A percentile compares a stretch with the other conserved stretches of the same genome.
Evolutionary conservation across 495 filamentous ascomycete genomes (phyloP).

Genomic region (Penicillium soppii): DNA sequence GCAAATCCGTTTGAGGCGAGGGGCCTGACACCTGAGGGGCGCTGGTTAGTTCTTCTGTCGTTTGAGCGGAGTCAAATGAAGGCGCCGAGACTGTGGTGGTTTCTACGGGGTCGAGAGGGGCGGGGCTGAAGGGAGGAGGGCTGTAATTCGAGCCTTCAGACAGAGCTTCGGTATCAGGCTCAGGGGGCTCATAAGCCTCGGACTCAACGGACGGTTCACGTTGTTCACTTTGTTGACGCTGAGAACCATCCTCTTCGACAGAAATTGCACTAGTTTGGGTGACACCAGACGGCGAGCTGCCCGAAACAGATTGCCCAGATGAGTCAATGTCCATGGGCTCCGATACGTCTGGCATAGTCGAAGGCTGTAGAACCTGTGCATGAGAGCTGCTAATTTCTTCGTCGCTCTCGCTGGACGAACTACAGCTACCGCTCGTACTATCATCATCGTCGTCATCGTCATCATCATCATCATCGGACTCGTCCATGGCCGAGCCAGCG

Average conservation of each 20-base stretch:
- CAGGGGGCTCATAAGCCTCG: constrained; percentile 61
- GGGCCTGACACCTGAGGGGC: constrained; percentile 27
- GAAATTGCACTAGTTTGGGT: background rate
- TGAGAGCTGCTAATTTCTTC: constrained; percentile 6
- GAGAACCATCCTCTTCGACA: constrained; percentile 9
- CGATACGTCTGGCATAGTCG: background rate
- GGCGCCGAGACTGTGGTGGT: constrained; percentile 11
- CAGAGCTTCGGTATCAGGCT: constrained; percentile 39
- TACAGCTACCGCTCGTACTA: constrained; percentile 18
- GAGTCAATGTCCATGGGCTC: constrained; percentile 1
- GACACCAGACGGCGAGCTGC: background rate
- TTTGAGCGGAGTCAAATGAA: constrained; percentile 19
- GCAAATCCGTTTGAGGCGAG: constrained; percentile 18
- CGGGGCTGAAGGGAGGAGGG: constrained; percentile 39
- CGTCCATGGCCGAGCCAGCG: constrained; percentile 42
- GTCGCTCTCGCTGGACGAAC: constrained; percentile 20
- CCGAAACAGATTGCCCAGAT: background rate
- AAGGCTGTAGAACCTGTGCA: background rate
- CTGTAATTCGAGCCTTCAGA: constrained; percentile 33
- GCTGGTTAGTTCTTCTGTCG: constrained; percentile 33
- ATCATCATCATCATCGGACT: constrained; percentile 39
- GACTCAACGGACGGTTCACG: constrained; percentile 37
- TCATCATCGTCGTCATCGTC: no score
- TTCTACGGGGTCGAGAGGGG: constrained; percentile 26
- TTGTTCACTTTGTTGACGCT: constrained; percentile 5